A percentile compares a stretch with the other conserved stretches of the same genome.
phyloP scores from a whole-genome alignment of 2,329 filamentous ascomycete species.

The Clathrospora elynae region DNA sequence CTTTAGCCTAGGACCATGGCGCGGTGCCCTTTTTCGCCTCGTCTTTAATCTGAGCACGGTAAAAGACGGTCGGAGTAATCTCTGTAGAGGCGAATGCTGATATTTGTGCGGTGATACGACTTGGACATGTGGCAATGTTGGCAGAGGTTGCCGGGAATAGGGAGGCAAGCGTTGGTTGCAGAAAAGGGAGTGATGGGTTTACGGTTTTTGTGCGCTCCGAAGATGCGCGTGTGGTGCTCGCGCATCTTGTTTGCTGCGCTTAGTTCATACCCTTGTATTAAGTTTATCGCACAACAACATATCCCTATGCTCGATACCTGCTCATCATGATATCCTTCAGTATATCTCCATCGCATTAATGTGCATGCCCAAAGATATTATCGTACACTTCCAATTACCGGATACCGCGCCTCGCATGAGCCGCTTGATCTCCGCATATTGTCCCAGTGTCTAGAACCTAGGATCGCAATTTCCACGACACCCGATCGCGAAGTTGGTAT shows the following conservation, averaged over 20 bases:
- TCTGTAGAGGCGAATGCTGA: not conserved
- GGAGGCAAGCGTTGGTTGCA: too few species aligned
- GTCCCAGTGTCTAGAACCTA: slow-evolving; percentile 8
- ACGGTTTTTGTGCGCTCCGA: too few species aligned
- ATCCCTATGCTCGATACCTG: too few species aligned
- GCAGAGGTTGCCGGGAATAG: not conserved
- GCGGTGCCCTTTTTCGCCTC: too few species aligned
- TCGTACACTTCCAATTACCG: slow-evolving; percentile 15
- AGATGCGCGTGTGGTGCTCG: too few species aligned
- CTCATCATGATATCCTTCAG: not conserved
- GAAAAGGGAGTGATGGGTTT: too few species aligned
- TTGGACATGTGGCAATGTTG: not conserved
- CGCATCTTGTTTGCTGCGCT: too few species aligned
- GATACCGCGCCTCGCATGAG: slow-evolving; percentile 7
- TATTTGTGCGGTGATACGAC: not conserved
- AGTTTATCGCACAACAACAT: too few species aligned
- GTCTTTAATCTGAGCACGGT: too few species aligned
- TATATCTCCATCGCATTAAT: not conserved
- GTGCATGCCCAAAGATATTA: slow-evolving; percentile 20
- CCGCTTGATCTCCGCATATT: slow-evolving; percentile 15
- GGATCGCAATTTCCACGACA: slow-evolving; percentile 10
- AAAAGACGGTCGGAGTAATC: slow-evolving; percentile 1
- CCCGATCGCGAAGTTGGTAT: slow-evolving; percentile 7
- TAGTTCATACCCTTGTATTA: too few species aligned
- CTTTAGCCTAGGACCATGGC: slow-evolving; percentile 4